phyloP scores from a whole-genome alignment of 2,329 filamentous ascomycete species.

The Cladosporium sp. region DNA sequence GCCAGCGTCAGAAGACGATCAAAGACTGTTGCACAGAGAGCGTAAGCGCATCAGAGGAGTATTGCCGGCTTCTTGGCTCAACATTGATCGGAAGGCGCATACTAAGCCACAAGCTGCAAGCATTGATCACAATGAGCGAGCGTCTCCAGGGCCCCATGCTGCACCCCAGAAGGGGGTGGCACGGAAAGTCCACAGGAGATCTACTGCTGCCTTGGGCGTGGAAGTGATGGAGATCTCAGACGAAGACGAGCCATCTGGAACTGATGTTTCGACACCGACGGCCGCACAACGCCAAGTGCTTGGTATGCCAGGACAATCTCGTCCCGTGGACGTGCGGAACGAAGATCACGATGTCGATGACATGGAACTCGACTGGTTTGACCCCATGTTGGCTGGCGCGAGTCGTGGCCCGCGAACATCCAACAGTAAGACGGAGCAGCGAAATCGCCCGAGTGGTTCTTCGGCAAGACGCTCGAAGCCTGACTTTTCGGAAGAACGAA shows the following conservation, averaged over 20 bases:
- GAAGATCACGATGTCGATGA: constrained; percentile 32
- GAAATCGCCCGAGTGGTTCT: constrained; percentile 42
- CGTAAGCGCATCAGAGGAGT: constrained; percentile 51
- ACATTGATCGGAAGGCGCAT: constrained; percentile 45
- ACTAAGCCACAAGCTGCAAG: not conserved
- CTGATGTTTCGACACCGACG: not conserved
- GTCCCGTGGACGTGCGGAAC: constrained; percentile 20
- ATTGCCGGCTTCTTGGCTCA: constrained; percentile 53
- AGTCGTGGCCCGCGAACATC: constrained; percentile 23
- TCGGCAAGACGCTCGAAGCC: constrained; percentile 28
- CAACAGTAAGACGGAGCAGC: constrained; percentile 35
- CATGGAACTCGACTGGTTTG: constrained; percentile 51
- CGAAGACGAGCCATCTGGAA: not conserved
- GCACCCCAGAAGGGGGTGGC: constrained; percentile 36
- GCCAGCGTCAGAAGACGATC: constrained; percentile 37
- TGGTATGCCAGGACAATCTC: not conserved
- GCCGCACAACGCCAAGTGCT: not conserved
- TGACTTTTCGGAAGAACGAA: constrained; percentile 30
- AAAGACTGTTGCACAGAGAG: constrained; percentile 39
- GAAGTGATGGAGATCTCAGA: constrained; percentile 13
- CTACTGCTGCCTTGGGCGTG: not conserved
- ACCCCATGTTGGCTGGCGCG: constrained; percentile 41
- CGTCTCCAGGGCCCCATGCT: constrained; percentile 23
- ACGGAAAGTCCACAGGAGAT: constrained; percentile 19
- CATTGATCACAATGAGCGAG: not conserved